A percentile compares a stretch with the other conserved stretches of the same genome.
These are phyloP conservation scores for Podospora appendiculata DNA, from an alignment of 495 filamentous ascomycete genomes.

Conservation along the genomic window DNA sequence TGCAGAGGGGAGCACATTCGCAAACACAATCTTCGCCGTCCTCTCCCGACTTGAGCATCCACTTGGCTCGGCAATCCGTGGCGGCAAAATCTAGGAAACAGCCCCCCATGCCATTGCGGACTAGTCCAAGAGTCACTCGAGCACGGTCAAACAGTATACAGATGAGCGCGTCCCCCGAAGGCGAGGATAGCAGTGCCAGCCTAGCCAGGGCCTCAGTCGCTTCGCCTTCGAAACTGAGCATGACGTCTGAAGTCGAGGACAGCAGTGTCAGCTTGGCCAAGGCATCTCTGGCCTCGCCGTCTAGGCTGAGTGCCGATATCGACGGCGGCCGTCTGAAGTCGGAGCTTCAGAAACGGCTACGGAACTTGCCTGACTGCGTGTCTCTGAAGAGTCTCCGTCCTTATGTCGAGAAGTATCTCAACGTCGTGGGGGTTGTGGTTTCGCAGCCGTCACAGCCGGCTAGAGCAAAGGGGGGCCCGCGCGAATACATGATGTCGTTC, in stretches of 20 bases:
- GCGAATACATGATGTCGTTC: slow-evolving; percentile 63
- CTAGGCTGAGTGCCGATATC: slow-evolving; percentile 1
- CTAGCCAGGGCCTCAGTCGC: slow-evolving; percentile 13
- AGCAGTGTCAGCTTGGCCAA: slow-evolving; percentile 15
- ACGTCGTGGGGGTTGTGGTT: slow-evolving; percentile 62
- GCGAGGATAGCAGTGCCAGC: slow-evolving; percentile 14
- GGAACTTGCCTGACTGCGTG: slow-evolving; percentile 58
- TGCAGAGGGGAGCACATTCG: too few species aligned
- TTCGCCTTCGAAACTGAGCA: slow-evolving; percentile 9
- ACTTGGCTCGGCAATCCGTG: slow-evolving; percentile 27
- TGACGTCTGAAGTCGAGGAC: slow-evolving; percentile 12
- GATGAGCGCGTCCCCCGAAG: slow-evolving; percentile 10
- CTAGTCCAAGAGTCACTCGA: slow-evolving; percentile 13
- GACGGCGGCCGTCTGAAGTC: slow-evolving; percentile 23
- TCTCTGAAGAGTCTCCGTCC: slow-evolving; percentile 55
- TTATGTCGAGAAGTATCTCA: slow-evolving; percentile 46
- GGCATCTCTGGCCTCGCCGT: slow-evolving; percentile 15
- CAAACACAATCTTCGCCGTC: not conserved
- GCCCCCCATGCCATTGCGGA: slow-evolving; percentile 17
- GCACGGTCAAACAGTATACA: slow-evolving; percentile 19
- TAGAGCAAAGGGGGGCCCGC: slow-evolving; percentile 56
- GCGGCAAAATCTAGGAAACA: slow-evolving; percentile 18
- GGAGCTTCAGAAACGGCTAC: slow-evolving; percentile 38
- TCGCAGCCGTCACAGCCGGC: slow-evolving; percentile 44
- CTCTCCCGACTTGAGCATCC: slow-evolving; percentile 23